Base-by-base conservation (phyloP, 2,329 filamentous ascomycete genomes). In the Talaromyces sp. region DNA sequence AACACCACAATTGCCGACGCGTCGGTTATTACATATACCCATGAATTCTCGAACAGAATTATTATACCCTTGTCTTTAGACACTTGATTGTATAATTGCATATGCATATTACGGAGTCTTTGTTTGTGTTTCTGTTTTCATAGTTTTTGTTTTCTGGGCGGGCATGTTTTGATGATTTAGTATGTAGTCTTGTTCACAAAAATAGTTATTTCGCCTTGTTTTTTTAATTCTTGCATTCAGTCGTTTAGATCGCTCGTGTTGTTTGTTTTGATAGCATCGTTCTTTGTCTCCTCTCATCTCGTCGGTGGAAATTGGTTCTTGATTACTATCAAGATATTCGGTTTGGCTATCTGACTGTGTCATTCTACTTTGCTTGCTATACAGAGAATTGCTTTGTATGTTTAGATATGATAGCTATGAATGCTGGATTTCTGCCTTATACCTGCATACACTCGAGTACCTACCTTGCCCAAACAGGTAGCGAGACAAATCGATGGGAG, bases 181-280 rank as follows among this genome's bases (percentile, higher is more conserved):
- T 35, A 33, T 19, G n/a, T 17, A 17, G n/a, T 31, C 2, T 31
- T 48, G 43, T 33, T 33, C 17, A 21, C 45, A 33, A 48, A 48
- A 48, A 60, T 48, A 22, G 21, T 22, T 35, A 8, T 58, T 53
- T 33, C 31, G 40, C 19, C 15, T 46, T 31, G 28, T 15, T 52
- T 39, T 22, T 17, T 41, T 37, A n/a, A 37, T 10, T 15, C 22
- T 40, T 28, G 11, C 22, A 35, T 41, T 17, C 8, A 39, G 11
- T 48, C 35, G 25, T 41, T 33, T 48, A 67, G 64, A 67, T 63
- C 62, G 62, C 60, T 65, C 67, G 65, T 66, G 63, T 37, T 45
- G 21, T 54, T 31, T 28, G 36, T 40, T 17, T 46, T 35, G 17
- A 19, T 48, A 15, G 17, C 28, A 31, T 35, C n/a, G 28, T 48